A percentile compares a stretch with the other conserved stretches of the same genome.
Conservation (phyloP, 331 rosid species). For the Quercus tomentella region DNA sequence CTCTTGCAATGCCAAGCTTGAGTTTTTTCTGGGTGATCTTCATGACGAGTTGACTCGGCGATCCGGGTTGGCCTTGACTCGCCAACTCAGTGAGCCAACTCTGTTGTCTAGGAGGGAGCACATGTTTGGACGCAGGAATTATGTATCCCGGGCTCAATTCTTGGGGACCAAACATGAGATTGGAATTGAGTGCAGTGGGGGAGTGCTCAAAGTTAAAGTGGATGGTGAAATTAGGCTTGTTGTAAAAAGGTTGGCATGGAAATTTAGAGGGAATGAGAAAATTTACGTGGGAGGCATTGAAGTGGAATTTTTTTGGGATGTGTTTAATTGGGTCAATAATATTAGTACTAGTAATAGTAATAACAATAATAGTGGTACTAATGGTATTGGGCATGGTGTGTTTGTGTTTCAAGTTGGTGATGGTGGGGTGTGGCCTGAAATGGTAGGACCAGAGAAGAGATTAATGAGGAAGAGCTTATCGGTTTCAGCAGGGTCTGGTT, state of each 20-base stretch:
- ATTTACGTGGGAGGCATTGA: conserved; percentile 49
- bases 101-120: conserved; percentile 69
- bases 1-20: conserved; percentile 34
- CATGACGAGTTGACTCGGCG: conserved; percentile 28
- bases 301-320: conserved; percentile 84
- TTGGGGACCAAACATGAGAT: conserved; percentile 66
- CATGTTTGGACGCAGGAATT: conserved; percentile 54
- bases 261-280: conserved; percentile 82
- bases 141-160: conserved; percentile 53
- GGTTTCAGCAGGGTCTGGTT: conserved; percentile 9
- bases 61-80: conserved; percentile 6
- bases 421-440: conserved; percentile 75
- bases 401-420: conserved; percentile 78
- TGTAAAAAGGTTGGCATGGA: conserved; percentile 72
- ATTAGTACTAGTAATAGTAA: not conserved
- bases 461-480: conserved; percentile 51
- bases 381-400: conserved; percentile 52
- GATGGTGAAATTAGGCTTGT: conserved; percentile 46
- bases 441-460: conserved; percentile 60
- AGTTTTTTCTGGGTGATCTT: conserved; percentile 74
- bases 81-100: conserved; percentile 18
- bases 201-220: conserved; percentile 52
- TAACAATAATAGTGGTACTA: conserved; percentile 9
- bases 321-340: conserved; percentile 55
- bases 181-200: conserved; percentile 56